Conservation (phyloP, 2,329 filamentous ascomycete species). For the Pyrenochaeta sp. region DNA sequence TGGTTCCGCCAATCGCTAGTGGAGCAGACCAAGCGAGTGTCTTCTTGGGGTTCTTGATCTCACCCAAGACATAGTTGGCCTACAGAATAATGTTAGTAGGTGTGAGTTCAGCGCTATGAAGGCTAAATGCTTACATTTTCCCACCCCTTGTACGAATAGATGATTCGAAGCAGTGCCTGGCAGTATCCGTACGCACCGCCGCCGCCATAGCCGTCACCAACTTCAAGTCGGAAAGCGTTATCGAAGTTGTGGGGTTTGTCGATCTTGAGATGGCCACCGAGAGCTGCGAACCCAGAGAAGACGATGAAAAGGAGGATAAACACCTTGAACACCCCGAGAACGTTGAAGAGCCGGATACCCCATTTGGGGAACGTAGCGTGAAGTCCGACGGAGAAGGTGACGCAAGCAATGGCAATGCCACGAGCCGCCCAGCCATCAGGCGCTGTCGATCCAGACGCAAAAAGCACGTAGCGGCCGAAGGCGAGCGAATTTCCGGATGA, state of each 20-base stretch:
- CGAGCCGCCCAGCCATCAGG: slow-evolving; percentile 65
- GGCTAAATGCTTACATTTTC: too few relatives aligned
- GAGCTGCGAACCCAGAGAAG: slow-evolving; percentile 59
- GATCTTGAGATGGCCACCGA: slow-evolving; percentile 42
- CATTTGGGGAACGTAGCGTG: slow-evolving; percentile 64
- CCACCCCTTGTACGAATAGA: slow-evolving; percentile 71
- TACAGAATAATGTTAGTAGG: slow-evolving; percentile 53
- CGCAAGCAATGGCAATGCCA: slow-evolving; percentile 55
- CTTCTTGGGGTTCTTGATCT: slow-evolving; percentile 63
- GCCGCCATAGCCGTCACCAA: slow-evolving; percentile 42
- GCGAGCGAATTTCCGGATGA: slow-evolving; percentile 66
- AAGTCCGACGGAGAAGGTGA: slow-evolving; percentile 63
- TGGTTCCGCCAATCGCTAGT: slow-evolving; percentile 65
- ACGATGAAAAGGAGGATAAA: slow-evolving; percentile 67
- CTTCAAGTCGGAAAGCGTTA: slow-evolving; percentile 60
- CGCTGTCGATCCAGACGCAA: slow-evolving; percentile 58
- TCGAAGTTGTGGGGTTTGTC: slow-evolving; percentile 65
- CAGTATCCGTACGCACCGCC: slow-evolving; percentile 56
- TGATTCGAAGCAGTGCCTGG: slow-evolving; percentile 64
- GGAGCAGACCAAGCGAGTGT: slow-evolving; percentile 65
- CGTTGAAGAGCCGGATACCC: slow-evolving; percentile 66
- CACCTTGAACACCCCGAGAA: slow-evolving; percentile 68
- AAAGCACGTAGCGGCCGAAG: slow-evolving; percentile 66
- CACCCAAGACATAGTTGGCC: slow-evolving; percentile 67
- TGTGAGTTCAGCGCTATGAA: too few relatives aligned